A percentile compares a stretch with the other conserved stretches of the same genome.
Evolutionary conservation across 2,329 filamentous ascomycete genomes (phyloP).

Genomic region (Phaeosphaeria sp.): DNA sequence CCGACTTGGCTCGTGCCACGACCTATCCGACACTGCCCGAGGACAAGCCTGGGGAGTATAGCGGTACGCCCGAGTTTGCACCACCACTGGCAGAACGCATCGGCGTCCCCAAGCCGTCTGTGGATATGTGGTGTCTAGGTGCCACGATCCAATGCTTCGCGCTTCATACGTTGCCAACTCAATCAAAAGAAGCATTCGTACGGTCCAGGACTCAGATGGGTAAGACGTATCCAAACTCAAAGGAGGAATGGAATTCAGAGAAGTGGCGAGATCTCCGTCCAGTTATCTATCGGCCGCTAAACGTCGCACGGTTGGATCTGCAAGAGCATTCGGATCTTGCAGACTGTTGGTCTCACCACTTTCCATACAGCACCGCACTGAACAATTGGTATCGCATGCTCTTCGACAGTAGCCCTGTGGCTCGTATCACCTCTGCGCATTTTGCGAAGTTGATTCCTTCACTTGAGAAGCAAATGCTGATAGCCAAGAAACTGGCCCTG

Average conservation of each 20-base stretch:
- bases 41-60: neutral
- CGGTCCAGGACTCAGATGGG: slow-evolving; percentile 1
- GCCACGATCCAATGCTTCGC: slow-evolving; percentile 28
- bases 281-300: slow-evolving; percentile 12
- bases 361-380: neutral
- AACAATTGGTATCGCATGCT: neutral
- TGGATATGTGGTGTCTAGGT: slow-evolving; percentile 34
- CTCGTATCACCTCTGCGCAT: neutral
- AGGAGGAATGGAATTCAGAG: neutral
- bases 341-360: neutral
- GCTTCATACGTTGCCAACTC: slow-evolving; percentile 11
- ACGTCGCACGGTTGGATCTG: slow-evolving; percentile 6
- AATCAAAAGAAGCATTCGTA: slow-evolving; percentile 15
- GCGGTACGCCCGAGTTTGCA: slow-evolving; percentile 28
- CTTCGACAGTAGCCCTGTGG: neutral
- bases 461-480: neutral
- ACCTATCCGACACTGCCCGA: slow-evolving; percentile 1
- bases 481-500: neutral
- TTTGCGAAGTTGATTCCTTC: neutral
- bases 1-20: slow-evolving; percentile 26
- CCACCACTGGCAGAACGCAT: slow-evolving; percentile 17
- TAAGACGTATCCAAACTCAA: neutral
- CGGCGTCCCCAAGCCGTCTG: slow-evolving; percentile 14
- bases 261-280: slow-evolving; percentile 5
- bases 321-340: neutral